These are phyloP conservation scores for Geotrichum ghanense DNA, from an alignment of 805 yeast species.

Conservation along the genomic window DNA sequence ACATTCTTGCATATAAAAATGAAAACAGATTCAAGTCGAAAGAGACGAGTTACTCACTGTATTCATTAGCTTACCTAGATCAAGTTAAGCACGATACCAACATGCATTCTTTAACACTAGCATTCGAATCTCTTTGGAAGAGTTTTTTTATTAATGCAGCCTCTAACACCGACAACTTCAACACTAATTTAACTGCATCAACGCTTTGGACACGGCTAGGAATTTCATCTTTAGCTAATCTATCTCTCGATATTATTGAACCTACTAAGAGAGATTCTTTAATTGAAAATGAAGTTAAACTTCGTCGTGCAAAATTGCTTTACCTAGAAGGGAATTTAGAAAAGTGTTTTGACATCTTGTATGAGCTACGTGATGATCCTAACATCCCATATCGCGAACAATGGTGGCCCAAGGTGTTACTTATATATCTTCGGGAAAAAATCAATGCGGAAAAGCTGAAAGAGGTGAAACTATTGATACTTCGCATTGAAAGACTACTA, in stretches of 20 bases:
- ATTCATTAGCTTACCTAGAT: background rate
- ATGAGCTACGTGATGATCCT: background rate
- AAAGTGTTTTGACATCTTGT: background rate
- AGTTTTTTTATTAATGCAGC: background rate
- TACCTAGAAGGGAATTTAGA: background rate
- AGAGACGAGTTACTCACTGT: background rate
- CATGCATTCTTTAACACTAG: background rate
- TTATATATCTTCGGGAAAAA: background rate
- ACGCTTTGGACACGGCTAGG: background rate
- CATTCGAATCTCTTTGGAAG: background rate
- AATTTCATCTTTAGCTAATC: background rate
- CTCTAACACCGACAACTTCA: background rate
- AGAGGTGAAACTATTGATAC: background rate
- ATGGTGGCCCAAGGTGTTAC: background rate
- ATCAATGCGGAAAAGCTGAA: background rate
- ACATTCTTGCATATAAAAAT: constrained; percentile 52
- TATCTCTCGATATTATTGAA: background rate
- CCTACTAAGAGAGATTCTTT: background rate
- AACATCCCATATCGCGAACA: background rate
- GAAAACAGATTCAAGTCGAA: constrained; percentile 1
- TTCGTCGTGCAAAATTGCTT: background rate
- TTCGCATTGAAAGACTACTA: background rate
- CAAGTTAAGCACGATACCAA: background rate
- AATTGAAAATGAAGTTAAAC: background rate
- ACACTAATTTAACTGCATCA: background rate